A percentile compares a stretch with the other conserved stretches of the same genome.
Evolutionary conservation across 306 rosid genomes (phyloP).

Genomic region (Arachis stenosperma): DNA sequence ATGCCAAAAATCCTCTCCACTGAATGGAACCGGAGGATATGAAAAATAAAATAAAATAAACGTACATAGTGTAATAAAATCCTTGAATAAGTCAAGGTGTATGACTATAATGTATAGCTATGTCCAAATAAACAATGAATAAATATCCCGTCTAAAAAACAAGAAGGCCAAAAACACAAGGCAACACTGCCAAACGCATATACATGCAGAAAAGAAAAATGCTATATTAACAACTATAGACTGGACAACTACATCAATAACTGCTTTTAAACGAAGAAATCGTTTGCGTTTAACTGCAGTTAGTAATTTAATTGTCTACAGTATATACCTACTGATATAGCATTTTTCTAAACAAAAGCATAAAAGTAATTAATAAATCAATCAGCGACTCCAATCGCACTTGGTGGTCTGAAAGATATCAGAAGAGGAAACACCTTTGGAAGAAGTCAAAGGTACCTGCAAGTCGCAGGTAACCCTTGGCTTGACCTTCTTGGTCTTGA

Average conservation of each 20-base stretch:
- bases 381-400: slow-evolving; percentile 63
- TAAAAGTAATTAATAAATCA: too few relatives aligned
- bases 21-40: neutral
- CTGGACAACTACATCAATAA: too few relatives aligned
- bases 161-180: neutral
- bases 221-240: too few relatives aligned
- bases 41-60: neutral
- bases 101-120: neutral
- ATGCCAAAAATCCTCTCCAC: slow-evolving; percentile 21
- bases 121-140: slow-evolving; percentile 33
- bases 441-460: slow-evolving; percentile 50
- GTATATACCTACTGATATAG: too few relatives aligned
- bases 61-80: neutral
- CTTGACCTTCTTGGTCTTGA: slow-evolving; percentile 56
- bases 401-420: slow-evolving; percentile 49
- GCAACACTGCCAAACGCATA: neutral
- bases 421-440: slow-evolving; percentile 25
- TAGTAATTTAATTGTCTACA: too few relatives aligned
- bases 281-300: too few relatives aligned
- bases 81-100: neutral
- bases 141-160: slow-evolving; percentile 4
- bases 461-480: slow-evolving; percentile 65
- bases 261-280: too few relatives aligned
- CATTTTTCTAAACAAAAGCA: too few relatives aligned
- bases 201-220: too few relatives aligned